Evolutionary conservation across 441 rosid species (phyloP).

Genomic region (California macrophylla): DNA sequence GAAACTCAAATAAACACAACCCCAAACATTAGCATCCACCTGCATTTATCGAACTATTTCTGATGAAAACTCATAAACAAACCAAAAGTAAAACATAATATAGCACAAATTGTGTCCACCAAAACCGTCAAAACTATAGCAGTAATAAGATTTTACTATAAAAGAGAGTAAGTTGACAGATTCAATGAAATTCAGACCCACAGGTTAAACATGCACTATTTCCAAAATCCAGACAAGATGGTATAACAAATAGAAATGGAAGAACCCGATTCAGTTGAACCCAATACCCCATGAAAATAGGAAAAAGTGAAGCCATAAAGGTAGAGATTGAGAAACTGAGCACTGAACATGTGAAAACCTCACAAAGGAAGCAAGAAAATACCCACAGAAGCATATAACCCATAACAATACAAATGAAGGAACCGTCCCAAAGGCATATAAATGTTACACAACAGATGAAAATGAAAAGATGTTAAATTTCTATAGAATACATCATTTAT

Average conservation of each 20-base stretch:
- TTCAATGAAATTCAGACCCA: not conserved
- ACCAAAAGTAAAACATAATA: not conserved
- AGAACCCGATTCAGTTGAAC: not conserved
- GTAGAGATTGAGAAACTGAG: not conserved
- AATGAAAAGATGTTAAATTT: not conserved
- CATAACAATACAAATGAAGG: not conserved
- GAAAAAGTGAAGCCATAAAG: not conserved
- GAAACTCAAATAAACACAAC: constrained; percentile 4
- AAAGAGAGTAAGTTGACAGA: not conserved
- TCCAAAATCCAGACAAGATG: not conserved
- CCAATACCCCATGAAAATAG: not conserved
- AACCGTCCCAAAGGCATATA: not conserved
- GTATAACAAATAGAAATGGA: not conserved
- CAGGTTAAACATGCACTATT: not conserved
- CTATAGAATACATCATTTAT: constrained; percentile 19
- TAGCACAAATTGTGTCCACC: not conserved
- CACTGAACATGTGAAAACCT: not conserved
- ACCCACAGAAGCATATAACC: not conserved
- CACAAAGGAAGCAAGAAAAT: not conserved
- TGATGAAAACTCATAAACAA: not conserved
- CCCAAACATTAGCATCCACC: not conserved
- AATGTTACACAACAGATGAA: not conserved
- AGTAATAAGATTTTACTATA: not conserved
- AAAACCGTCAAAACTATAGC: not conserved
- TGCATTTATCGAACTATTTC: not conserved